Percentiles rank a stretch among this genome's conserved stretches.
Evolutionary conservation across 179 eudicot genomes (phyloP).

Genomic region (Pouteria campechiana): DNA sequence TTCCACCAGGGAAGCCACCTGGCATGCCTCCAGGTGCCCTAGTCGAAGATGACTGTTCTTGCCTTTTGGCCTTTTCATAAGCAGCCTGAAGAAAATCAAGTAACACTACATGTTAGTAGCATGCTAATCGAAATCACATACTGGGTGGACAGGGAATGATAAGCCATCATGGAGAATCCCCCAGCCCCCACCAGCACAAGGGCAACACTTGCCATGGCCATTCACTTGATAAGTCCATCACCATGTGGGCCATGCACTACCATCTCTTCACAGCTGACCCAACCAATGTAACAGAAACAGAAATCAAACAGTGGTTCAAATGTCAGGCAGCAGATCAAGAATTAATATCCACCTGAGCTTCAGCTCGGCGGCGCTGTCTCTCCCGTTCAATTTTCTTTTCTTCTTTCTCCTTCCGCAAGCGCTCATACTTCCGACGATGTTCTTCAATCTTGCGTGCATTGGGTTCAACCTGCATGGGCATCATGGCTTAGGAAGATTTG

Average conservation of each 20-base stretch:
- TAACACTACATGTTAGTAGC: neutral
- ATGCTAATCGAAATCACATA: neutral
- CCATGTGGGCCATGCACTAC: too few relatives aligned
- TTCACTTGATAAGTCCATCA: too few relatives aligned
- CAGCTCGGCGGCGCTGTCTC: slow-evolving; percentile 54
- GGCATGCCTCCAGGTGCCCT: slow-evolving; percentile 50
- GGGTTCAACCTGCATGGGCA: slow-evolving; percentile 55
- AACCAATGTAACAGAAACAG: too few relatives aligned
- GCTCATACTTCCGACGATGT: slow-evolving; percentile 74
- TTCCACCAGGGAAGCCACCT: slow-evolving; percentile 26
- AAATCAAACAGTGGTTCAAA: neutral
- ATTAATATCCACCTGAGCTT: slow-evolving; percentile 56
- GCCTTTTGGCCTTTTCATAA: slow-evolving; percentile 85
- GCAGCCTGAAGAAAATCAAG: slow-evolving; percentile 51
- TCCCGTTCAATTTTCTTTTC: slow-evolving; percentile 48
- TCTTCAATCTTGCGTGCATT: slow-evolving; percentile 83
- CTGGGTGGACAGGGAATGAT: neutral
- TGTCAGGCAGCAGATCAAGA: neutral
- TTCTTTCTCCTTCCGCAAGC: slow-evolving; percentile 59
- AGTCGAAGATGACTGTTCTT: slow-evolving; percentile 69
- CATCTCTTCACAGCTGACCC: too few relatives aligned
- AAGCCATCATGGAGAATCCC: too few relatives aligned
- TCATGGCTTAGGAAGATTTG: neutral
- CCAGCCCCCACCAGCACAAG: too few relatives aligned
- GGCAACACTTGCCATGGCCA: too few relatives aligned